Base-by-base conservation (phyloP, 345 rosid genomes). In the Clausena lansium region DNA sequence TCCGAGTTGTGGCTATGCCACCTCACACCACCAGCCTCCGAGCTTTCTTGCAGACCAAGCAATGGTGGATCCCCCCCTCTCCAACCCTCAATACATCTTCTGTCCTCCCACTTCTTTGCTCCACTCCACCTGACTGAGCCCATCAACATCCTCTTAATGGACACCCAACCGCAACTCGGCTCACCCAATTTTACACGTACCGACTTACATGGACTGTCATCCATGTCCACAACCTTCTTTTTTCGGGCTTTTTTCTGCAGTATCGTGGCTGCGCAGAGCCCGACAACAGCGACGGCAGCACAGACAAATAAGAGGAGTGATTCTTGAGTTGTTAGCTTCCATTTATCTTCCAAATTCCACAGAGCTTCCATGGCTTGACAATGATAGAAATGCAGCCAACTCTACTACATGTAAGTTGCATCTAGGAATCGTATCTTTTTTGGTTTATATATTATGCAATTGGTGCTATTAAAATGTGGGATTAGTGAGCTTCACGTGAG, bases 101-200 rank as follows among this genome's bases (percentile, higher is more conserved):
- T 39, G 74, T 85, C 93, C 69, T 79, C 87, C 97, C 89, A 89
- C 76, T 84, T 87, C 39, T 67, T 83, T 7, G 88, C 89, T 24
- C 84, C 81, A 77, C 97, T 92, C 98, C 97, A 93, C 87, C 94
- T 89, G 74, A 83, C 81, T 5, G 97, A 86, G 2, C 87, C 82
- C 88, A 86, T 78, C 85, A 88, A 61, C 70, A 41, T 81, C 67
- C 77, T 91, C 86, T 83, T 88, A 59, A 87, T 79, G 0, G 84
- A 76, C 33, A 79, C 77, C 91, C 92, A 83, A 15, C 80, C 77
- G 20, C 83, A 71, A 25, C 78, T 71, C 19, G 80, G 77, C 57
- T 59, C 84, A 14, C n/a, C 13, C 78, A 78, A 76, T 35, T 75
- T 73, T 32, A 17, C 57, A 9, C 9, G 28, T 2, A 24, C n/a